phyloP scores from a whole-genome alignment of 1,139 yeast species.

The Pneumocystis oryctolagi region DNA sequence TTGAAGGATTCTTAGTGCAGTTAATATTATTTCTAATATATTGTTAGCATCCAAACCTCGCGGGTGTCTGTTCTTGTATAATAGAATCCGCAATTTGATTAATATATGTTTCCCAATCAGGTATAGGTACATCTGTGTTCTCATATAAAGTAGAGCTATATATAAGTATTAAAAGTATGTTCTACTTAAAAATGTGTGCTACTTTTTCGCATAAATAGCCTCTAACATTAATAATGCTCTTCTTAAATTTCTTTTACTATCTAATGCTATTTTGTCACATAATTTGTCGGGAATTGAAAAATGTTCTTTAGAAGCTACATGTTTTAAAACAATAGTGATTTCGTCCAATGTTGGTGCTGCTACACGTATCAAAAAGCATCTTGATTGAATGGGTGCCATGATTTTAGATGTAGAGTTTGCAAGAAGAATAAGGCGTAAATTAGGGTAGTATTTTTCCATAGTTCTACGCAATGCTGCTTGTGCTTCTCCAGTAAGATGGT shows the following conservation, averaged over 20 bases:
- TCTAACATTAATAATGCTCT: constrained; percentile 67
- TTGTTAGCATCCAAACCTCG: constrained; percentile 12
- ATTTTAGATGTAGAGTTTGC: constrained; percentile 85
- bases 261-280: constrained; percentile 38
- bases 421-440: constrained; percentile 66
- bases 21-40: constrained; percentile 16
- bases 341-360: constrained; percentile 64
- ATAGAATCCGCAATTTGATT: constrained; percentile 48
- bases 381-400: constrained; percentile 84
- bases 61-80: constrained; percentile 49
- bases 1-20: constrained; percentile 38
- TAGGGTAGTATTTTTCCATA: constrained; percentile 90
- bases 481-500: constrained; percentile 80
- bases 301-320: constrained; percentile 46
- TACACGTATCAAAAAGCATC: constrained; percentile 72
- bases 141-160: constrained; percentile 24
- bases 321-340: constrained; percentile 37
- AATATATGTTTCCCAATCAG: constrained; percentile 85
- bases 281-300: constrained; percentile 32
- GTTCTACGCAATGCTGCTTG: constrained; percentile 96
- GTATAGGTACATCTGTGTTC: constrained; percentile 33
- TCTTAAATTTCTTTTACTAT: constrained; percentile 59
- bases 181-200: not conserved
- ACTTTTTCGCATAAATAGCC: constrained; percentile 59
- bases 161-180: constrained; percentile 6